These are phyloP conservation scores for Yueomyces sinensis DNA, from an alignment of 805 yeast genomes.

Conservation along the genomic window DNA sequence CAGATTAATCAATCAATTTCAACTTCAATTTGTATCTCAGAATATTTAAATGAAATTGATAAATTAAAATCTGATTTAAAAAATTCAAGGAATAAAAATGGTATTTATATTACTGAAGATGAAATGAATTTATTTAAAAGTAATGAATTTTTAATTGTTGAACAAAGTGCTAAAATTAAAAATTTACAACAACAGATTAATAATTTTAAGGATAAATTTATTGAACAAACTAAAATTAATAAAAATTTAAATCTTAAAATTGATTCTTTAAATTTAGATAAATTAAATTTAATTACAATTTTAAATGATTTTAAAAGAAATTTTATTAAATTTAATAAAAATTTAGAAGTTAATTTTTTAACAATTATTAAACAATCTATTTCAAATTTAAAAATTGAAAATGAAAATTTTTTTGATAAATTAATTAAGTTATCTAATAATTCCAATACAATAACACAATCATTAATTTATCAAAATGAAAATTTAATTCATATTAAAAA, in stretches of 20 bases:
- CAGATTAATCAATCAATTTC: slow-evolving; percentile 50
- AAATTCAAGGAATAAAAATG: slow-evolving; percentile 52
- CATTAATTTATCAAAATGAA: background rate
- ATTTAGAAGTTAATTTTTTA: slow-evolving; percentile 10
- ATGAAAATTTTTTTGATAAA: slow-evolving; percentile 5
- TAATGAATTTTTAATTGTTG: slow-evolving; percentile 34
- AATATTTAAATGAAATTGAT: slow-evolving; percentile 35
- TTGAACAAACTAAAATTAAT: slow-evolving; percentile 21
- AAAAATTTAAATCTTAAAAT: slow-evolving; percentile 12
- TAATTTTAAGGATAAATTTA: slow-evolving; percentile 29
- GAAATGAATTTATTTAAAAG: slow-evolving; percentile 31
- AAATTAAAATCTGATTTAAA: slow-evolving; percentile 42
- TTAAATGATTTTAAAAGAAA: slow-evolving; percentile 10
- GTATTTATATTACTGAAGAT: slow-evolving; percentile 45
- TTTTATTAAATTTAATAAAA: slow-evolving; percentile 5
- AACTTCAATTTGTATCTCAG: slow-evolving; percentile 33
- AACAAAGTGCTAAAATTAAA: slow-evolving; percentile 34
- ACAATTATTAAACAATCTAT: slow-evolving; percentile 6
- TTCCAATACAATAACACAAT: background rate
- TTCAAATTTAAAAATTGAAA: slow-evolving; percentile 5
- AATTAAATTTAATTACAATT: slow-evolving; percentile 3
- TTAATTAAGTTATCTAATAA: slow-evolving; percentile 2
- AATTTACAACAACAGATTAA: slow-evolving; percentile 36
- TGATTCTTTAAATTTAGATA: background rate
- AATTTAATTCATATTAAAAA: background rate